Conservation (phyloP, 495 filamentous ascomycete genomes). For the Acidiella bohemica region DNA sequence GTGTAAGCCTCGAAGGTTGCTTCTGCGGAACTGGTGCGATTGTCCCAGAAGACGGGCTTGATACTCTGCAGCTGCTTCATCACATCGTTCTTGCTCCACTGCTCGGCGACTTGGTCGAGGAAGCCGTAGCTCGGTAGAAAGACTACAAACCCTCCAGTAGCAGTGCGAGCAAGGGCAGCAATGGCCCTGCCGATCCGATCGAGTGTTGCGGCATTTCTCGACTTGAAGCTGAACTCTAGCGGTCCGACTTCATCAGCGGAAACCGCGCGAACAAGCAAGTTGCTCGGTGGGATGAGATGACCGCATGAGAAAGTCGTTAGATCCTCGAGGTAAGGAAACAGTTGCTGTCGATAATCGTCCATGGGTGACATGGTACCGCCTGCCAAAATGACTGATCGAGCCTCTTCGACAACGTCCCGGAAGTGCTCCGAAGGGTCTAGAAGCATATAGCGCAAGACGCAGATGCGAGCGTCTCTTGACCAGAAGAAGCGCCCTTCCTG, state of each 20-base stretch:
- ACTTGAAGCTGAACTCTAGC: slow-evolving; percentile 16
- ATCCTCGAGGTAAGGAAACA: slow-evolving; percentile 66
- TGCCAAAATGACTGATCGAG: slow-evolving; percentile 77
- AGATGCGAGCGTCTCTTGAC: slow-evolving; percentile 40
- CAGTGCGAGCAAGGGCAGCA: slow-evolving; percentile 25
- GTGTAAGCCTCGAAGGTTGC: slow-evolving; percentile 59
- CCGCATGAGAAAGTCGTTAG: slow-evolving; percentile 80
- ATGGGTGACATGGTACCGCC: slow-evolving; percentile 99
- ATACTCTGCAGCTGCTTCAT: slow-evolving; percentile 16
- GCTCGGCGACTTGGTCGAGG: slow-evolving; percentile 53
- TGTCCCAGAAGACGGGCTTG: slow-evolving; percentile 30
- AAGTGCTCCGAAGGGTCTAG: slow-evolving; percentile 92
- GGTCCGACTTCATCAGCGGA: slow-evolving; percentile 5
- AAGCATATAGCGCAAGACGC: slow-evolving; percentile 70
- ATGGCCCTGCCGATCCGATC: slow-evolving; percentile 8
- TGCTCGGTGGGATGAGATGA: slow-evolving; percentile 77
- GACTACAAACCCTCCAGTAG: slow-evolving; percentile 86
- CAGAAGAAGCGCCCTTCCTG: slow-evolving; percentile 80
- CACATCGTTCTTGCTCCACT: slow-evolving; percentile 48
- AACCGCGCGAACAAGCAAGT: slow-evolving; percentile 61
- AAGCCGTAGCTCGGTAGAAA: slow-evolving; percentile 96
- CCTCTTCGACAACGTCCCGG: slow-evolving; percentile 71
- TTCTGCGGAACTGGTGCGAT: slow-evolving; percentile 33
- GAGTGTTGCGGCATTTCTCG: background rate
- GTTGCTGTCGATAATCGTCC: slow-evolving; percentile 68